A percentile compares a stretch with the other conserved stretches of the same genome.
phyloP scores from a whole-genome alignment of 257 asterid species.

The Nicotiana tabacum region DNA sequence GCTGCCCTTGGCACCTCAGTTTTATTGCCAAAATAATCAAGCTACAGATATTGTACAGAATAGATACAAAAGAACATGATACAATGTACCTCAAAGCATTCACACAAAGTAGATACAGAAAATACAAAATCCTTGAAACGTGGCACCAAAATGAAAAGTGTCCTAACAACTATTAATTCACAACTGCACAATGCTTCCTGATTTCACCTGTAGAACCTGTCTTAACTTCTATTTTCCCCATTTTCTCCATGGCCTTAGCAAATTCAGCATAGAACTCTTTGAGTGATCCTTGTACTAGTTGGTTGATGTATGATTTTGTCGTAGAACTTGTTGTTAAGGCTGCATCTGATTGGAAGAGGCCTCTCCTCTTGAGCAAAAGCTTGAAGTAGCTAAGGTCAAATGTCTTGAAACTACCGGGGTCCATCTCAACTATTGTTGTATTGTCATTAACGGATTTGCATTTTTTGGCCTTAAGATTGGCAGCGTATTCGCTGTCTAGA shows the following conservation, averaged over 20 bases:
- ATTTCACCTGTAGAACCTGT: slow-evolving; percentile 57
- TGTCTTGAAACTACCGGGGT: too few species aligned
- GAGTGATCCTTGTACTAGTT: slow-evolving; percentile 18
- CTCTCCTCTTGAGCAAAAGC: slow-evolving; percentile 44
- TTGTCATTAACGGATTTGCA: slow-evolving; percentile 42
- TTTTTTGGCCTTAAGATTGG: slow-evolving; percentile 16
- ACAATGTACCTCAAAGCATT: too few species aligned
- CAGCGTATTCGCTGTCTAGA: too few species aligned
- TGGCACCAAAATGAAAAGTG: neutral
- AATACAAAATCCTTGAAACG: neutral
- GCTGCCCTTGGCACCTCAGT: neutral
- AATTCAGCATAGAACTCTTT: slow-evolving; percentile 39
- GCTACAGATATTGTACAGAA: too few species aligned
- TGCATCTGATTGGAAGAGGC: slow-evolving; percentile 58
- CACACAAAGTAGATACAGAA: too few species aligned
- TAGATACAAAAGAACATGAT: too few species aligned
- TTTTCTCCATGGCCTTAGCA: slow-evolving; percentile 62
- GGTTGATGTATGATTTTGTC: slow-evolving; percentile 20
- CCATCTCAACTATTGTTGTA: neutral
- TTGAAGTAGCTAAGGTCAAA: too few species aligned
- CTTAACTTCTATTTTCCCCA: slow-evolving; percentile 46
- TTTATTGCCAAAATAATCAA: neutral
- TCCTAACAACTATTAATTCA: slow-evolving; percentile 30
- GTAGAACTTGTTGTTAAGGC: slow-evolving; percentile 39
- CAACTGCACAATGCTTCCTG: slow-evolving; percentile 56